Conservation (phyloP, 1,139 yeast species). For the Pichia sp. region DNA sequence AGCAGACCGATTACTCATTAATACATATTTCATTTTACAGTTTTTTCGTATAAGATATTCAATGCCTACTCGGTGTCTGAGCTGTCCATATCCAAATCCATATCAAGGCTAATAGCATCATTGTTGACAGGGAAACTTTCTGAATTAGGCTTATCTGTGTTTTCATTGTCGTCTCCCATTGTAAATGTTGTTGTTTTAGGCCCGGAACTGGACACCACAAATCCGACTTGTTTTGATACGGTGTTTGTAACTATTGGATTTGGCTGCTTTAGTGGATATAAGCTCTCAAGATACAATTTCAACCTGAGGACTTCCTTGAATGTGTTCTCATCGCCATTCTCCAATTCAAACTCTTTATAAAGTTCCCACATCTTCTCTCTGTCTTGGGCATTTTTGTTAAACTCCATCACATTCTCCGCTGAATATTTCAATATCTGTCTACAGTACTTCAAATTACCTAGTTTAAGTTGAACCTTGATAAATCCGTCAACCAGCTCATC, state of each 20-base stretch:
- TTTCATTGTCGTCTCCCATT: slow-evolving; percentile 3
- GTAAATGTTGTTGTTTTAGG: slow-evolving; percentile 24
- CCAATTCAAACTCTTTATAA: slow-evolving; percentile 72
- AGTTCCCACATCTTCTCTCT: slow-evolving; percentile 24
- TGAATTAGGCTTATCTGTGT: too few species aligned
- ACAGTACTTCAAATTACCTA: slow-evolving; percentile 48
- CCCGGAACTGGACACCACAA: slow-evolving; percentile 16
- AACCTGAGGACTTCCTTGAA: slow-evolving; percentile 68
- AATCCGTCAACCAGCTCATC: slow-evolving; percentile 25
- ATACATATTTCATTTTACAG: too few species aligned
- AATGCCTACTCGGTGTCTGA: neutral
- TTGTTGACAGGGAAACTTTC: slow-evolving; percentile 34
- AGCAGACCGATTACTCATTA: neutral
- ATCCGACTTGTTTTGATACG: too few species aligned
- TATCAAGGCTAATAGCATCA: slow-evolving; percentile 59
- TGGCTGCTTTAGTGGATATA: neutral
- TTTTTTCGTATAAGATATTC: neutral
- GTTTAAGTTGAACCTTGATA: slow-evolving; percentile 32
- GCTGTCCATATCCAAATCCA: slow-evolving; percentile 28
- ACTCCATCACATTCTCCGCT: slow-evolving; percentile 31
- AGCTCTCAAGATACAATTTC: slow-evolving; percentile 37
- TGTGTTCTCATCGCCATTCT: slow-evolving; percentile 59
- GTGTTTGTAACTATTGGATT: too few species aligned
- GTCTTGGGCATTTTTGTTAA: slow-evolving; percentile 12
- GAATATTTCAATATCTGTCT: slow-evolving; percentile 50